A percentile compares a stretch with the other conserved stretches of the same genome.
Evolutionary conservation across 495 filamentous ascomycete species (phyloP).

Genomic region (Cairneyella variabilis): DNA sequence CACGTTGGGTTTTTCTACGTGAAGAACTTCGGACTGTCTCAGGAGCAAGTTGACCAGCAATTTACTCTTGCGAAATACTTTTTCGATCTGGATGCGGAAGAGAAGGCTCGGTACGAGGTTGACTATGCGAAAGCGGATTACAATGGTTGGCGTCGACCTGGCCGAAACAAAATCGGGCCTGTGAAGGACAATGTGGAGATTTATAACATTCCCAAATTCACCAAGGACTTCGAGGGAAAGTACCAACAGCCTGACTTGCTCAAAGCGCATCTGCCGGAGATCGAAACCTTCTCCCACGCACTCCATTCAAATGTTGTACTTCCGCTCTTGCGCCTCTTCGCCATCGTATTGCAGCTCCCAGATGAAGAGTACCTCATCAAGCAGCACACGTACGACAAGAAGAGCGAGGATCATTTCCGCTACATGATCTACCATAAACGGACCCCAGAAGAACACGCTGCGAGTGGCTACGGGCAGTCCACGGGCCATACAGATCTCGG

Average conservation of each 20-base stretch:
- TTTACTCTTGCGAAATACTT: slow-evolving; percentile 55
- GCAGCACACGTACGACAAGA: slow-evolving; percentile 45
- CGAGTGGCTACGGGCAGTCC: slow-evolving; percentile 34
- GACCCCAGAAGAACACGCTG: slow-evolving; percentile 40
- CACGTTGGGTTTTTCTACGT: slow-evolving; percentile 60
- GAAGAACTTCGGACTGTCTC: slow-evolving; percentile 54
- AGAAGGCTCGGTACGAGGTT: slow-evolving; percentile 37
- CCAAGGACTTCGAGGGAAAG: slow-evolving; percentile 39
- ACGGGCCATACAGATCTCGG: slow-evolving; percentile 54
- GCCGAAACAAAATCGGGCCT: slow-evolving; percentile 37
- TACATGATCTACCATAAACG: slow-evolving; percentile 52
- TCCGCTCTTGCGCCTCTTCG: slow-evolving; percentile 44
- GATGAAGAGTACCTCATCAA: slow-evolving; percentile 49
- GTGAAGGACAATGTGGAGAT: slow-evolving; percentile 52
- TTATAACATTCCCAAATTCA: slow-evolving; percentile 55
- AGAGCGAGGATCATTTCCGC: slow-evolving; percentile 45
- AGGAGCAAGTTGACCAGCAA: slow-evolving; percentile 57
- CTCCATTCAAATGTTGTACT: slow-evolving; percentile 44
- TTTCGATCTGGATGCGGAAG: slow-evolving; percentile 50
- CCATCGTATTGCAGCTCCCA: slow-evolving; percentile 48
- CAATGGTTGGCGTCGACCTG: slow-evolving; percentile 40
- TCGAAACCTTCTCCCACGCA: slow-evolving; percentile 40
- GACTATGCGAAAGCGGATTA: slow-evolving; percentile 44
- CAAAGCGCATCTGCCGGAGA: slow-evolving; percentile 32
- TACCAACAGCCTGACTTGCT: slow-evolving; percentile 36